phyloP scores from a whole-genome alignment of 352 stramenopile genomes.

The Pythium grandisporangium region DNA sequence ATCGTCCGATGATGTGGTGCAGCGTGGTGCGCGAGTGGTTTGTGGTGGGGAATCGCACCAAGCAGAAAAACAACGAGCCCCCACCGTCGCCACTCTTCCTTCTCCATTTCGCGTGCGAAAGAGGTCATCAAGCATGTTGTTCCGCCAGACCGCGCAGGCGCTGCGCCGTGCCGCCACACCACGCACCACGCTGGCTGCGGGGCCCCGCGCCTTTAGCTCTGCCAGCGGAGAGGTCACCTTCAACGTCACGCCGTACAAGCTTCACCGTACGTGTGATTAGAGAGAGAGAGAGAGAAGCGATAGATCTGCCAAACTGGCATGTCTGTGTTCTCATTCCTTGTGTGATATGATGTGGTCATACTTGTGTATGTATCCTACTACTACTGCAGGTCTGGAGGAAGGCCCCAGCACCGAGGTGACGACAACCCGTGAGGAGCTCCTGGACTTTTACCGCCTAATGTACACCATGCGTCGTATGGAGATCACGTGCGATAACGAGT shows the following conservation, averaged over 20 bases:
- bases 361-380: no score
- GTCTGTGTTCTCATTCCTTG: neutral
- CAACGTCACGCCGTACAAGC: constrained; percentile 68
- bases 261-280: constrained; percentile 45
- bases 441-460: constrained; percentile 97
- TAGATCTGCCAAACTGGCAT: no score
- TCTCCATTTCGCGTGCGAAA: neutral
- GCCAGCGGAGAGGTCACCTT: constrained; percentile 57
- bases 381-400: constrained; percentile 62
- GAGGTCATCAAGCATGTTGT: constrained; percentile 34
- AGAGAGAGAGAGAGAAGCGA: neutral
- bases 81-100: constrained; percentile 10
- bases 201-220: constrained; percentile 51
- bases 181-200: constrained; percentile 12
- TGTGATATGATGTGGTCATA: no score
- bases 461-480: constrained; percentile 99
- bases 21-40: neutral
- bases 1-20: neutral
- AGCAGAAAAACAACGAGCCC: constrained; percentile 27
- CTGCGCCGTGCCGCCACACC: constrained; percentile 18
- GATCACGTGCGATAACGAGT: constrained; percentile 99
- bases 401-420: constrained; percentile 49
- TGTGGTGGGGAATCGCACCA: constrained; percentile 24
- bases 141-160: constrained; percentile 44
- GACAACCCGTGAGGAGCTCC: constrained; percentile 94